Base-by-base conservation (phyloP, 805 yeast genomes). In the Teunomyces panamensis region DNA sequence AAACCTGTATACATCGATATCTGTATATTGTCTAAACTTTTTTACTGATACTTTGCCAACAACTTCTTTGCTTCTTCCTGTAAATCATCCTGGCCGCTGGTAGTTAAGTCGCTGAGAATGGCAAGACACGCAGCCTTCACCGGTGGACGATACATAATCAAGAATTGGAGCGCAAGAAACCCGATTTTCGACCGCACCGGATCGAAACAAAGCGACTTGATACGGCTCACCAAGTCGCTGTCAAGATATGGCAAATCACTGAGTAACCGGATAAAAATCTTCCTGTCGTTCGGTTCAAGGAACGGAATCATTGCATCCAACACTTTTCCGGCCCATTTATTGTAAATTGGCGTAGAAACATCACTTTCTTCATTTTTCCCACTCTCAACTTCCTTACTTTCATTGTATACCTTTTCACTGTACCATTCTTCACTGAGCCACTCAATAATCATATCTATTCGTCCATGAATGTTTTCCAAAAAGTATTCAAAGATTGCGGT, bases 381-480 rank as follows among this genome's bases (percentile, higher is more conserved):
- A 26, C 49, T 56, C 6, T 56, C 61, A 54, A 60, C 46, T 26
- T 50, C 42, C 8, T 30, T 54, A 50, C 54, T 69, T 50, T 72
- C 75, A 49, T 65, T 66, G 43, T 59, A 56, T 3, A 78, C 77
- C 48, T 59, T 68, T 58, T 84, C 87, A 43, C 80, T 73, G 67
- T 81, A 84, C 95, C 97, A 94, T 64, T 94, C 99, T 67, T 94
- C 99, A 58, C 87, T 91, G 47, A 94, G 69, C 99, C 99, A 94
- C 52, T 87, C 90, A 33, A 92, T 82, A 14, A 89, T 83, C 30
- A 85, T 67, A 49, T 88, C 95, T 9, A 91, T 75, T 30, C 92
- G 73, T 8, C 72, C 74, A 47, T 85, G 85, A 56, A 91, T 83
- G 59, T 87, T 88, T 9, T 77, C 83, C 57, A 88, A 73, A 47